Evolutionary conservation across 176 grass and related monocot species (phyloP).

Genomic region (Melocanna baccifera): DNA sequence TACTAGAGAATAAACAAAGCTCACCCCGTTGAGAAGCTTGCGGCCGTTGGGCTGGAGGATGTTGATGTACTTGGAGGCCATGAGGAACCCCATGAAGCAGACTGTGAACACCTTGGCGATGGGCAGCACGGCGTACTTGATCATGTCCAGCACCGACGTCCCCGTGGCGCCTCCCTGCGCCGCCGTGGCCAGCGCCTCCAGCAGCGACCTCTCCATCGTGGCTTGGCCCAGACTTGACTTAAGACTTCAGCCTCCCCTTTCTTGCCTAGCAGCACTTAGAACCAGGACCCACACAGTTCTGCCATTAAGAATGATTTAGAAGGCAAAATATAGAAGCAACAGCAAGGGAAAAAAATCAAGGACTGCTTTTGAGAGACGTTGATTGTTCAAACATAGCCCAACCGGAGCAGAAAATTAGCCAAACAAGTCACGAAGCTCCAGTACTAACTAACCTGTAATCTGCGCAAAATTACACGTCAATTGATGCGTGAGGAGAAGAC

Average conservation of each 20-base stretch:
- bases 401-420: background rate
- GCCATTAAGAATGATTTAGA: slow-evolving; percentile 10
- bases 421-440: background rate
- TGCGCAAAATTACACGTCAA: background rate
- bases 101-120: slow-evolving; percentile 98
- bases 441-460: background rate
- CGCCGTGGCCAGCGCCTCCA: slow-evolving; percentile 53
- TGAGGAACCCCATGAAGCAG: slow-evolving; percentile 98
- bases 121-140: slow-evolving; percentile 83
- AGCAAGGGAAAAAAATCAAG: slow-evolving; percentile 22
- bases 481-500: background rate
- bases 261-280: background rate
- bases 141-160: slow-evolving; percentile 63
- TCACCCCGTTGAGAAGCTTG: slow-evolving; percentile 95
- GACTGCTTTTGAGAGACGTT: slow-evolving; percentile 15
- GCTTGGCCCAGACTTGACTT: background rate
- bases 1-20: slow-evolving; percentile 18
- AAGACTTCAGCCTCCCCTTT: background rate
- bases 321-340: slow-evolving; percentile 16
- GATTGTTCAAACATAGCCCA: background rate
- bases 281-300: slow-evolving; percentile 6
- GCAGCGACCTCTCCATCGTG: slow-evolving; percentile 68
- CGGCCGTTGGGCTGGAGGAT: slow-evolving; percentile 90
- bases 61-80: slow-evolving; percentile 93
- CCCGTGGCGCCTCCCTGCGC: slow-evolving; percentile 48